phyloP scores from a whole-genome alignment of 2,329 filamentous ascomycete species.

The Pseudocercospora eumusae region DNA sequence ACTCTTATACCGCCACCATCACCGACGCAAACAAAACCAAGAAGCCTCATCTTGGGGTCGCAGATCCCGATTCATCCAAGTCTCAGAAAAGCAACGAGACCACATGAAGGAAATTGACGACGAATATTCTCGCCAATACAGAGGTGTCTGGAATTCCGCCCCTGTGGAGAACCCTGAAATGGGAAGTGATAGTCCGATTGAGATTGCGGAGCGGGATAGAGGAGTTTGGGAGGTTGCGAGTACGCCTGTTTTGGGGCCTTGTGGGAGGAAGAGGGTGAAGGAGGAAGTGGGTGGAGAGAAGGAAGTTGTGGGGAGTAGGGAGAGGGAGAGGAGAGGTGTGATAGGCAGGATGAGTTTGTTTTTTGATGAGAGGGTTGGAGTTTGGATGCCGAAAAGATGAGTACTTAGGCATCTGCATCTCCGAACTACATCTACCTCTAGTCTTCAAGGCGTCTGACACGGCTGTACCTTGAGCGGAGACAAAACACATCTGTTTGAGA shows the following conservation, averaged over 20 bases:
- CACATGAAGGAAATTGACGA: constrained; percentile 36
- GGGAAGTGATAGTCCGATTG: constrained; percentile 32
- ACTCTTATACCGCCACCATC: constrained; percentile 28
- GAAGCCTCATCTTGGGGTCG: constrained; percentile 31
- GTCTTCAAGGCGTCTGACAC: too few relatives aligned
- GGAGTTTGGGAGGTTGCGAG: constrained; percentile 29
- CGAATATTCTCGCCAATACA: constrained; percentile 29
- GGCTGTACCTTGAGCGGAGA: too few relatives aligned
- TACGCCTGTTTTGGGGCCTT: background rate
- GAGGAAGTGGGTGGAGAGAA: constrained; percentile 6
- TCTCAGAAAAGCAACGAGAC: constrained; percentile 10
- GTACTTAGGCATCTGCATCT: background rate
- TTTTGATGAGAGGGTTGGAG: constrained; percentile 31
- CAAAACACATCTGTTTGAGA: background rate
- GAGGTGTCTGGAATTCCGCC: constrained; percentile 27
- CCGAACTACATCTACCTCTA: background rate
- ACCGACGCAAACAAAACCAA: constrained; percentile 20
- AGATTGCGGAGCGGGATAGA: constrained; percentile 27
- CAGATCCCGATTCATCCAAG: constrained; percentile 24
- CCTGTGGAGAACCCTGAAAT: constrained; percentile 35
- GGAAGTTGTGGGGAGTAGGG: constrained; percentile 4
- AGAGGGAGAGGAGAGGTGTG: constrained; percentile 14
- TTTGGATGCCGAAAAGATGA: constrained; percentile 34
- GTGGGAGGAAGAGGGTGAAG: constrained; percentile 8
- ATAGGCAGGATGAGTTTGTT: constrained; percentile 30